These are phyloP conservation scores for Allomyces javanicus DNA, from an alignment of 192 early-diverging fungal genomes.

Conservation along the genomic window DNA sequence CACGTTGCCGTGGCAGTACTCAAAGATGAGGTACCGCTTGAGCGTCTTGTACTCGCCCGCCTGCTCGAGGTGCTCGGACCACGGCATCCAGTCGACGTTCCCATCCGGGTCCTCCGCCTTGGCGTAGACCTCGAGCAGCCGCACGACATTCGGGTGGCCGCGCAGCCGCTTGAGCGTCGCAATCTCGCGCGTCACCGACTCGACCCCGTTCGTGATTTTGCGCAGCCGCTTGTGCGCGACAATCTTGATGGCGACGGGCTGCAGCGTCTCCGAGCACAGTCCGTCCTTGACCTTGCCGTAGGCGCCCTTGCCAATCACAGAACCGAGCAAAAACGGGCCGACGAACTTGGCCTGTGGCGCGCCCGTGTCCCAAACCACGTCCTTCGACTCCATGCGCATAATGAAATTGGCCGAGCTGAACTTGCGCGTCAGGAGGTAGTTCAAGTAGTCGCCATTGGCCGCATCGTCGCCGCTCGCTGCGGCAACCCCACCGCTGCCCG, in stretches of 20 bases:
- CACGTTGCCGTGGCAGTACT: constrained; percentile 34
- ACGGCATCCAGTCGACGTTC: constrained; percentile 25
- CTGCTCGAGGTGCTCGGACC: constrained; percentile 34
- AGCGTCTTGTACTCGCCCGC: constrained; percentile 18
- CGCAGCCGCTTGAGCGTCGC: constrained; percentile 23
- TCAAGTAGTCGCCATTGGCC: constrained; percentile 34
- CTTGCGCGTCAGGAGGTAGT: constrained; percentile 23
- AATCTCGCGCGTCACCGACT: constrained; percentile 27
- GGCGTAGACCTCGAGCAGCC: constrained; percentile 31
- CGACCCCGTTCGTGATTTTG: constrained; percentile 29
- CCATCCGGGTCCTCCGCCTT: constrained; percentile 36
- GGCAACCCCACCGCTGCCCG: too few species aligned
- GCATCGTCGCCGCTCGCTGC: constrained; percentile 9
- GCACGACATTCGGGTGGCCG: constrained; percentile 24
- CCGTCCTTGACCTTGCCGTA: constrained; percentile 46
- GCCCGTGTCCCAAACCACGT: constrained; percentile 24
- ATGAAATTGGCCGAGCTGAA: constrained; percentile 24
- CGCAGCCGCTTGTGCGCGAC: constrained; percentile 31
- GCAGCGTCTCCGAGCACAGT: constrained; percentile 26
- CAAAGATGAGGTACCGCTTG: constrained; percentile 36
- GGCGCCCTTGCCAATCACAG: constrained; percentile 32
- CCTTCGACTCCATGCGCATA: constrained; percentile 30
- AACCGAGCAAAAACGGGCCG: constrained; percentile 30
- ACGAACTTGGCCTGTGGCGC: constrained; percentile 25
- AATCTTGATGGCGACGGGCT: constrained; percentile 38